A percentile compares a stretch with the other conserved stretches of the same genome.
Evolutionary conservation across 352 stramenopile genomes (phyloP).

Genomic region (Pythium coloratum): DNA sequence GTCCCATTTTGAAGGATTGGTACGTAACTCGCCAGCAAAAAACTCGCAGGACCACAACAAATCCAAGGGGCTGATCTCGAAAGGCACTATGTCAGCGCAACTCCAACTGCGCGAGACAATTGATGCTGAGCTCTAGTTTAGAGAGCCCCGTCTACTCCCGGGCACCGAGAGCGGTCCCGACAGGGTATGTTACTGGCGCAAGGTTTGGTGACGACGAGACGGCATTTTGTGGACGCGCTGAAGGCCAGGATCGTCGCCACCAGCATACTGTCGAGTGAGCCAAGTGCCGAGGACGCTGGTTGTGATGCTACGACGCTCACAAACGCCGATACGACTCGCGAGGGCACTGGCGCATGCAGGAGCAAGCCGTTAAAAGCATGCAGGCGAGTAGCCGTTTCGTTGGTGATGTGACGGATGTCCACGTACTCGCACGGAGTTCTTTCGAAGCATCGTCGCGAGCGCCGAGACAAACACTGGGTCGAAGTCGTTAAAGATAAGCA

Average conservation of each 20-base stretch:
- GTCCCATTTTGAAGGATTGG: no score
- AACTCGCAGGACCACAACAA: no score
- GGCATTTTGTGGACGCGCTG: neutral
- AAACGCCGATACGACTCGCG: neutral
- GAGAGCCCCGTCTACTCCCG: no score
- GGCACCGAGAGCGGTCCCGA: no score
- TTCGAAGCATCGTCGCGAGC: neutral
- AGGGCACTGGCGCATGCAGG: neutral
- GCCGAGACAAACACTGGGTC: neutral
- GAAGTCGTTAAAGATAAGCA: neutral
- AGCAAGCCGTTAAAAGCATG: neutral
- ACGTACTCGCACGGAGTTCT: neutral
- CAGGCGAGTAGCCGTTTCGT: neutral
- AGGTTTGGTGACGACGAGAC: neutral
- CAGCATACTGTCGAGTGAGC: neutral
- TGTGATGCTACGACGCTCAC: neutral
- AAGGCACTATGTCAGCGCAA: no score
- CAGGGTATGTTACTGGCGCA: no score
- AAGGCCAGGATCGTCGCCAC: neutral
- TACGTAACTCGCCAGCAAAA: no score
- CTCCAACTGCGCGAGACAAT: no score
- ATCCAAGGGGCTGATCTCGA: no score
- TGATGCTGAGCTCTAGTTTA: no score
- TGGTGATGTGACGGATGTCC: neutral
- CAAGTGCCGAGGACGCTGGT: neutral